Evolutionary conservation across 1,284 basidiomycete species (phyloP), one percentile per base, ranked within the genome.

Genomic region (Ustilago curta): DNA sequence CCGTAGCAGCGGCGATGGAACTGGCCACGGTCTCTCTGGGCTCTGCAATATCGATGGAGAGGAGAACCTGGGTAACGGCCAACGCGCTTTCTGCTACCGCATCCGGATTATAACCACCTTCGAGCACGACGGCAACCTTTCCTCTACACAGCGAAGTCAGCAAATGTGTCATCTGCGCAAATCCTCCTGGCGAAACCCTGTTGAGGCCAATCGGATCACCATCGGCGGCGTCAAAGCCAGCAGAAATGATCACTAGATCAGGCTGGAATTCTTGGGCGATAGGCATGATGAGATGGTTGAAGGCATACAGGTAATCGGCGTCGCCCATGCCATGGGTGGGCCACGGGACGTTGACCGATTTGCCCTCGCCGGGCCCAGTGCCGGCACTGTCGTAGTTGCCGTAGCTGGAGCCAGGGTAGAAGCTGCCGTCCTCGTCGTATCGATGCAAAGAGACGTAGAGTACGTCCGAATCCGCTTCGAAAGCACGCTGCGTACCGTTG

Each of bases 141-240:
- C 97, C 97, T 4, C 91, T 89, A 12, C 96, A 95, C 9, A 99
- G 88, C n/a, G 92, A 90, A 44, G 90, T 89, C 4, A 99, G 88
- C 91, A 97, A 95, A 81, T 97, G 93, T 3, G 97, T 97, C 95
- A 99, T 98, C 81, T 98, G 96, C 0, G 95, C 95, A 84, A 95
- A 99, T 2, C 95, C 96, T n/a, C 90, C 89, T 0, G 97, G 97
- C 1, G 93, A 90, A 62, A 99, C 95, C 72, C 90, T 88, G 83
- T 95, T 97, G 85, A 91, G 91, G 25, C 97, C 97, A 6, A 99
- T 89, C 48, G 91, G 89, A 83, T 99, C 97, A 1, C 95, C 95
- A 31, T 90, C 89, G 0, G 97, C 97, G 6, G 97, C 96, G 83
- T 99, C 97, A 80, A 98, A 99, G 3, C 97, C 97, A 19, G 97